Base-by-base conservation (phyloP, 305 asterid species). In the Plantago coronopus region DNA sequence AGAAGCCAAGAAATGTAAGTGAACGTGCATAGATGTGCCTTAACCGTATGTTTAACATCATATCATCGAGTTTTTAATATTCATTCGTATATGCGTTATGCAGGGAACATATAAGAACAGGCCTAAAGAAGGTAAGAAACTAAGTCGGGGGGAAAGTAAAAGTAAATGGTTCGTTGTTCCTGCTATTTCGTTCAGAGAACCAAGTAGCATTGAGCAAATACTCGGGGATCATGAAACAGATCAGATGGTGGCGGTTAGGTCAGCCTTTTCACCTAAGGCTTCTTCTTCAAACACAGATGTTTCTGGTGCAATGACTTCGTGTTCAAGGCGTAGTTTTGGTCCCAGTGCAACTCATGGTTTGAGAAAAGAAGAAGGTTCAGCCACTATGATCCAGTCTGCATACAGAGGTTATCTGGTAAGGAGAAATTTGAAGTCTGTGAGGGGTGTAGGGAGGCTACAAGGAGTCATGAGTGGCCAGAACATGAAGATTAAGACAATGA, bases 401-500 rank as follows among this genome's bases (percentile, higher is more conserved):
- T 58, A 42, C 34, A 58, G 63, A 27, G 97, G 97, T 59, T 87
- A 79, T 74, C 57, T 76, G 95, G 98, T 91, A 82, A 89, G 96
- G 76, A 79, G 83, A 69, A 85, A 83, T 78, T 87, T 79, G 65
- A 75, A 93, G 71, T 94, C 95, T 61, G 69, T 85, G 83, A 87
- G 72, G 78, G 99, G 99, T 51, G 74, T 93, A 66, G 89, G 83
- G 73, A 85, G 99, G 82, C 97, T 93, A 69, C 97, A 89, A 79
- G 96, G 77, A 60, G 96, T 93, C 48, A 81, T 93, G 63, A 79
- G 83, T 63, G 83, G 97, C 46, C 89, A 84, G 68, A 89, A 83
- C 37, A 96, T 82, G 15, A 85, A 83, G 51, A 81, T 89, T 43
- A 97, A 93, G 66, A 85, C 97, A 1, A 50, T 68, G 61, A 89